Evolutionary conservation across 1,139 yeast species (phyloP).

Genomic region (Trichomonascaceae sp.): DNA sequence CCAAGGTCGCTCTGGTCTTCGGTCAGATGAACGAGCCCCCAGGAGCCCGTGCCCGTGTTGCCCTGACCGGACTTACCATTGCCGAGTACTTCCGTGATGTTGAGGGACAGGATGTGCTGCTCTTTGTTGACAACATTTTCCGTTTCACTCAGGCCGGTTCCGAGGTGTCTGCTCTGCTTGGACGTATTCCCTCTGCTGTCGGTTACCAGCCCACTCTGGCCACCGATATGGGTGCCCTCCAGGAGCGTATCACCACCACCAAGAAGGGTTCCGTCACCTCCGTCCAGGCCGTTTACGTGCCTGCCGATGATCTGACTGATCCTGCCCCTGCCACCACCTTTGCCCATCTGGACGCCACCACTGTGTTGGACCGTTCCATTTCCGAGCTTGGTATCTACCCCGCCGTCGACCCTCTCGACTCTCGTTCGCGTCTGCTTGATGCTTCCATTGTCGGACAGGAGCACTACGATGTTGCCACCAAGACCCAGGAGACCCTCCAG

Average conservation of each 20-base stretch:
- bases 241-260: slow-evolving; percentile 99
- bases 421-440: slow-evolving; percentile 97
- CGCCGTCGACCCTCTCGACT: slow-evolving; percentile 99
- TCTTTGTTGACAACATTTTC: slow-evolving; percentile 99
- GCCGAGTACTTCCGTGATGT: slow-evolving; percentile 99
- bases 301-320: slow-evolving; percentile 99
- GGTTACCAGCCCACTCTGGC: slow-evolving; percentile 99
- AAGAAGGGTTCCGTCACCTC: slow-evolving; percentile 99
- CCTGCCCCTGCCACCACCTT: slow-evolving; percentile 99
- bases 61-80: slow-evolving; percentile 98
- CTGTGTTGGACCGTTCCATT: slow-evolving; percentile 99
- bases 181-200: slow-evolving; percentile 99
- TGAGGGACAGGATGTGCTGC: slow-evolving; percentile 99
- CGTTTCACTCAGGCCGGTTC: slow-evolving; percentile 99
- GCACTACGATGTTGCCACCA: slow-evolving; percentile 90
- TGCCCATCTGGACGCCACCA: slow-evolving; percentile 99
- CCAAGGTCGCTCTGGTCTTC: slow-evolving; percentile 98
- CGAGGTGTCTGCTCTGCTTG: slow-evolving; percentile 98
- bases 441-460: slow-evolving; percentile 96
- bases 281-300: slow-evolving; percentile 99
- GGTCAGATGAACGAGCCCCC: slow-evolving; percentile 99
- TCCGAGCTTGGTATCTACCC: slow-evolving; percentile 99
- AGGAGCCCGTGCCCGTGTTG: slow-evolving; percentile 99
- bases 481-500: slow-evolving; percentile 96
- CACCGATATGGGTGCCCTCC: slow-evolving; percentile 99